These are phyloP conservation scores for Harrya chromipes DNA, from an alignment of 768 basidiomycete species.

Conservation along the genomic window DNA sequence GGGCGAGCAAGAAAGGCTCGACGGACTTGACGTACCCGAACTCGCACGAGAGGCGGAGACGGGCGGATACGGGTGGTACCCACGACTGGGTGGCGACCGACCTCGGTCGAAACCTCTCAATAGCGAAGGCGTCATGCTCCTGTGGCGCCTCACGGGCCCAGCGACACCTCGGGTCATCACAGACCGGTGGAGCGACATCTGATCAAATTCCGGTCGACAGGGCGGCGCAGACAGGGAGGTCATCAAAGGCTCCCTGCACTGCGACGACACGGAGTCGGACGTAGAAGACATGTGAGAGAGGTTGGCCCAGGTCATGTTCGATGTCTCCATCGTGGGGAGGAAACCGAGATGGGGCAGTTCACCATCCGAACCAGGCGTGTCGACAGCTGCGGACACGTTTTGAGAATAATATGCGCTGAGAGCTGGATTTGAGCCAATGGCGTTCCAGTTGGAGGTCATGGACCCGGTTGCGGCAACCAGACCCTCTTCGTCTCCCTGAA, in stretches of 20 bases:
- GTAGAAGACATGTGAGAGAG: constrained; percentile 14
- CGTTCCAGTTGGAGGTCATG: constrained; percentile 16
- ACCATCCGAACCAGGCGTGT: constrained; percentile 17
- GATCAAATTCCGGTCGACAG: constrained; percentile 65
- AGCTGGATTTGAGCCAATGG: constrained; percentile 15
- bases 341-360: constrained; percentile 21
- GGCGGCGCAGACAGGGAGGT: constrained; percentile 55
- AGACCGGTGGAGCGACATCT: constrained; percentile 26
- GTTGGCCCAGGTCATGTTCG: constrained; percentile 25
- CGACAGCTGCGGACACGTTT: constrained; percentile 9
- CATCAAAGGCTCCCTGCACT: constrained; percentile 44
- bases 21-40: constrained; percentile 31
- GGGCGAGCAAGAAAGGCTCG: constrained; percentile 27
- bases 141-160: constrained; percentile 67
- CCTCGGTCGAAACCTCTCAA: constrained; percentile 49
- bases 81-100: constrained; percentile 44
- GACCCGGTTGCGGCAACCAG: constrained; percentile 36
- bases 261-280: constrained; percentile 20
- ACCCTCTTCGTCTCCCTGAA: constrained; percentile 57
- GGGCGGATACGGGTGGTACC: constrained; percentile 56
- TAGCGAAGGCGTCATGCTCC: constrained; percentile 74
- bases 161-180: constrained; percentile 32
- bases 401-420: constrained; percentile 24
- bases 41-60: constrained; percentile 28
- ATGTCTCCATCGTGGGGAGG: constrained; percentile 20